These are phyloP conservation scores for Aspergillus sclerotiicarbonarius DNA, from an alignment of 495 filamentous ascomycete species.

Conservation along the genomic window DNA sequence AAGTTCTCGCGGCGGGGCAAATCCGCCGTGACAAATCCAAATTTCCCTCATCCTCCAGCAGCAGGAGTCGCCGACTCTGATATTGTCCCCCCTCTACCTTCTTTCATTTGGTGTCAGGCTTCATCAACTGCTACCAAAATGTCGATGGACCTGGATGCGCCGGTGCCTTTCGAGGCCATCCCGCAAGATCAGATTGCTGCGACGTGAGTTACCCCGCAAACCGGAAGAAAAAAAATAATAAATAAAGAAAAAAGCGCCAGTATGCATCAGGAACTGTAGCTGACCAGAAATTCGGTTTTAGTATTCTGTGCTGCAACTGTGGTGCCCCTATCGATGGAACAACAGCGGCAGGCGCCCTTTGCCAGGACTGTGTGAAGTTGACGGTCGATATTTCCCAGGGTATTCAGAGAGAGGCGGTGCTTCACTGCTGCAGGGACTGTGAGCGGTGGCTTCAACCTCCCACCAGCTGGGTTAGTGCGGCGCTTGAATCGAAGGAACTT, in stretches of 20 bases:
- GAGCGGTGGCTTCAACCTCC: slow-evolving; percentile 93
- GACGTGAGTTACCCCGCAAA: slow-evolving; percentile 50
- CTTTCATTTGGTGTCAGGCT: neutral
- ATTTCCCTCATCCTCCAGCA: neutral
- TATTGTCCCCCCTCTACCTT: neutral
- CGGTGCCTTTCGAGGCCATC: slow-evolving; percentile 48
- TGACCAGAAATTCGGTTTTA: slow-evolving; percentile 33
- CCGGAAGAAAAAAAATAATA: neutral
- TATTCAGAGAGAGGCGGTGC: slow-evolving; percentile 79
- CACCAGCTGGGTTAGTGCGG: slow-evolving; percentile 75
- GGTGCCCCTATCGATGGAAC: slow-evolving; percentile 91
- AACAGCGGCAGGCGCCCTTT: slow-evolving; percentile 80
- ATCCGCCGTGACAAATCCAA: neutral
- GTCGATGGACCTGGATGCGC: slow-evolving; percentile 71
- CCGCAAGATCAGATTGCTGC: slow-evolving; percentile 50
- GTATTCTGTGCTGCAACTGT: slow-evolving; percentile 93
- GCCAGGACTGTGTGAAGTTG: slow-evolving; percentile 88
- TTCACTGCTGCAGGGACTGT: slow-evolving; percentile 87
- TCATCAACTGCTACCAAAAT: slow-evolving; percentile 33
- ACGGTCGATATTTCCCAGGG: slow-evolving; percentile 92
- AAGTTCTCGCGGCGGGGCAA: slow-evolving; percentile 1
- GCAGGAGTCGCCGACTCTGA: neutral
- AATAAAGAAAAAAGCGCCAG: slow-evolving; percentile 2
- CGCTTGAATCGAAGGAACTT: slow-evolving; percentile 82
- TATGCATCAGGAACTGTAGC: slow-evolving; percentile 15